phyloP scores from a whole-genome alignment of 306 rosid species.

The apple (Malus domestica) region ASM211411v1 NC_041796.1:15219001-15219500 shows the following conservation, averaged over 20 bases:
- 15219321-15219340: too few species aligned
- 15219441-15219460: neutral
- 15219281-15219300: accelerated
- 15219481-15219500: too few species aligned
- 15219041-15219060: neutral
- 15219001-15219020: too few species aligned
- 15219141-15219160: neutral
- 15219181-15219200: neutral
- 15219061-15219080: neutral
- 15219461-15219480: neutral
- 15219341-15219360: too few species aligned
- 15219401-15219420: too few species aligned
- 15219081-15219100: neutral
- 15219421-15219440: too few species aligned
- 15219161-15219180: neutral
- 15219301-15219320: too few species aligned
- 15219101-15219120: neutral
- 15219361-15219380: too few species aligned
- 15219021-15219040: too few species aligned
- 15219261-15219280: neutral
- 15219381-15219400: too few species aligned
- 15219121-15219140: neutral
- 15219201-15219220: neutral
- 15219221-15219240: neutral
- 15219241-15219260: too few species aligned